Evolutionary conservation across 192 early-diverging fungal species (phyloP), one percentile per base, ranked within the genome.

Genomic region (Geranomyces michiganensis): DNA sequence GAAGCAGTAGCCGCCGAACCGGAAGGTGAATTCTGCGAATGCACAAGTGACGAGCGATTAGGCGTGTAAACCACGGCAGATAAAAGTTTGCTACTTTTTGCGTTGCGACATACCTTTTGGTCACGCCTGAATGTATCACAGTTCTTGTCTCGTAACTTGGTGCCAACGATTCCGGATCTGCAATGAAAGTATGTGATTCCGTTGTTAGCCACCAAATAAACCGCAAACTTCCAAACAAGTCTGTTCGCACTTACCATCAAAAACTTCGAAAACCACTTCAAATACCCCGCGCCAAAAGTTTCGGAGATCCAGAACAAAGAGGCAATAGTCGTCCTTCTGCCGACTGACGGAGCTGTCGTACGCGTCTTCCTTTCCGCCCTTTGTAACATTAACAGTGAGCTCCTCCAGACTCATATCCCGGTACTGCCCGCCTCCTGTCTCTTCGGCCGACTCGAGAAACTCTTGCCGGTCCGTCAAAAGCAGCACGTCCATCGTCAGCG

Each of bases 271-370:
- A 0, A 74, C 71, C 26, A 93, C 83, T 51, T 94, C 88, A 69
- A 94, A 92, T 19, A 89, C 84, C 17, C 85, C 72, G 7, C 80
- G 86, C 88, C 90, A 91, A 15, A 83, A 70, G 73, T 94, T 94
- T 47, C 85, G 73, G 27, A 94, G 73, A 82, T 94, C 92, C 80
- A 94, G 71, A 9, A 90, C 92, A 27, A 93, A 74, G 29, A 94
- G 61, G 79, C 88, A 94, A 51, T 88, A 91, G 31, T 92, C 88
- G 27, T 69, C 58, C 27, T 63, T 56, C 14, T 41, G 41, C 36
- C 36, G 36, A 3, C 10, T 41, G 3, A 7, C 36, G 10, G 36
- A 41, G 10, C 10, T 10, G 3, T 41, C 36, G 36, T 10, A 10
- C 19, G 15, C 21, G 9, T 41, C 49, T 19, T 17, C 71, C 4